Evolutionary conservation across 2,329 filamentous ascomycete species (phyloP).

Genomic region (Neofusicoccum parvum): DNA sequence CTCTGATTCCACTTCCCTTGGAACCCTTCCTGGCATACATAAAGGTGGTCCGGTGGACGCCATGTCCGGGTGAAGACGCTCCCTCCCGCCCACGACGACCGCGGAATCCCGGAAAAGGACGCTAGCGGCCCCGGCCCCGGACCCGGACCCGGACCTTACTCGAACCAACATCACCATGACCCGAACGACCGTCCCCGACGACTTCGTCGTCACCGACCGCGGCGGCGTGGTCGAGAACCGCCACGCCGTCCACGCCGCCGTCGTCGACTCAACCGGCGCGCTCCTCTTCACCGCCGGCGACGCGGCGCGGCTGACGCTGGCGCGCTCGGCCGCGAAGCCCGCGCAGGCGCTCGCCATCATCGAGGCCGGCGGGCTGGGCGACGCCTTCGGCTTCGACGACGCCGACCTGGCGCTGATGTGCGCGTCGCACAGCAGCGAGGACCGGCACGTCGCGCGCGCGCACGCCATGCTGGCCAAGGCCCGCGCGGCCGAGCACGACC

Average conservation of each 20-base stretch:
- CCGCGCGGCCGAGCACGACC: constrained; percentile 34
- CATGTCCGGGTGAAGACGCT: too few relatives aligned
- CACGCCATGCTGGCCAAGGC: constrained; percentile 43
- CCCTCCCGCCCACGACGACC: too few relatives aligned
- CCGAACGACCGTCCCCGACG: not conserved
- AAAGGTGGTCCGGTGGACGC: too few relatives aligned
- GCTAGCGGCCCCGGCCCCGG: too few relatives aligned
- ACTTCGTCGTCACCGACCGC: constrained; percentile 7
- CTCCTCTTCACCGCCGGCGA: constrained; percentile 47
- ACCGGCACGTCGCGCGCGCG: constrained; percentile 43
- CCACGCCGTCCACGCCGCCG: constrained; percentile 45
- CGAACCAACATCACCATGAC: too few relatives aligned
- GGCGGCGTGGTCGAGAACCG: constrained; percentile 7
- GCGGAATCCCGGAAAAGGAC: too few relatives aligned
- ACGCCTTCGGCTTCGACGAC: constrained; percentile 41
- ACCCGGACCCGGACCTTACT: too few relatives aligned
- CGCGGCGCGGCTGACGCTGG: constrained; percentile 45
- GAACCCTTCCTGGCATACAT: too few relatives aligned
- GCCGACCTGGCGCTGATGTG: constrained; percentile 52
- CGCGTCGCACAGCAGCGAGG: constrained; percentile 51
- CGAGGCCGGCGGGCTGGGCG: constrained; percentile 42
- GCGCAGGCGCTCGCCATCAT: constrained; percentile 49
- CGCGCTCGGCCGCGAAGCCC: constrained; percentile 52
- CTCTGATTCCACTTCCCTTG: too few relatives aligned
- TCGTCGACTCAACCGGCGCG: constrained; percentile 32